Conservation (phyloP, 208 protist genomes). For the Wallacemonas sp. region DNA sequence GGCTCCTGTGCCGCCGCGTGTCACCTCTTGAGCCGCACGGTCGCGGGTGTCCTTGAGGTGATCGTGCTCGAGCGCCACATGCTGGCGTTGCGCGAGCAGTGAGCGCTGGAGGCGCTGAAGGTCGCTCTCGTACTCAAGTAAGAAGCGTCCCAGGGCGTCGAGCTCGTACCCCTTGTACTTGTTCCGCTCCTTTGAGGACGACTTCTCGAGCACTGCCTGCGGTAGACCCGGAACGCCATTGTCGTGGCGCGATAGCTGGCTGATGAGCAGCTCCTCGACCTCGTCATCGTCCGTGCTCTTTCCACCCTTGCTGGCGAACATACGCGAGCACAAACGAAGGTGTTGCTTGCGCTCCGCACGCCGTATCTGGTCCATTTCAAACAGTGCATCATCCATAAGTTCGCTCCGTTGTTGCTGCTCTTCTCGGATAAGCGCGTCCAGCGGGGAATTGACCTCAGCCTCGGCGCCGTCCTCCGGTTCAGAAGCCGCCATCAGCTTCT, state of each 20-base stretch:
- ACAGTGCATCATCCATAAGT: constrained; percentile 20
- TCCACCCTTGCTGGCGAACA: constrained; percentile 11
- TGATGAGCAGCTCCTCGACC: constrained; percentile 20
- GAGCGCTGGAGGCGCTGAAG: constrained; percentile 24
- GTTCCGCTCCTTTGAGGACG: constrained; percentile 4
- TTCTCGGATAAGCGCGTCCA: constrained; percentile 17
- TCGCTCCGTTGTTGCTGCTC: constrained; percentile 16
- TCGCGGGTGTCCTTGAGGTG: constrained; percentile 37
- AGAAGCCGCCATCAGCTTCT: background rate
- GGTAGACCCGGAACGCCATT: constrained; percentile 5
- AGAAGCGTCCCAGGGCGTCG: constrained; percentile 35
- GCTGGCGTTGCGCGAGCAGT: constrained; percentile 20
- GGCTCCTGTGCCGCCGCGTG: constrained; percentile 30
- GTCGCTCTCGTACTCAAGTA: constrained; percentile 45
- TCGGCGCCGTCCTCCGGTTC: background rate
- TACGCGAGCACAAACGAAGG: constrained; percentile 9
- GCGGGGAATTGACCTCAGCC: background rate
- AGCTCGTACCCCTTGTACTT: constrained; percentile 47
- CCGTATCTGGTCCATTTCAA: constrained; percentile 19
- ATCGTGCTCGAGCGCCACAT: constrained; percentile 33
- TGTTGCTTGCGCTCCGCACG: constrained; percentile 35
- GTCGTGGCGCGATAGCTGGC: constrained; percentile 15
- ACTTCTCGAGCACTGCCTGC: constrained; percentile 6
- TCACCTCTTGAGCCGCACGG: constrained; percentile 37
- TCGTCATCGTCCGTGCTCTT: background rate